Evolutionary conservation across 2,329 filamentous ascomycete species (phyloP).

Genomic region (Pseudogymnoascus sp.): DNA sequence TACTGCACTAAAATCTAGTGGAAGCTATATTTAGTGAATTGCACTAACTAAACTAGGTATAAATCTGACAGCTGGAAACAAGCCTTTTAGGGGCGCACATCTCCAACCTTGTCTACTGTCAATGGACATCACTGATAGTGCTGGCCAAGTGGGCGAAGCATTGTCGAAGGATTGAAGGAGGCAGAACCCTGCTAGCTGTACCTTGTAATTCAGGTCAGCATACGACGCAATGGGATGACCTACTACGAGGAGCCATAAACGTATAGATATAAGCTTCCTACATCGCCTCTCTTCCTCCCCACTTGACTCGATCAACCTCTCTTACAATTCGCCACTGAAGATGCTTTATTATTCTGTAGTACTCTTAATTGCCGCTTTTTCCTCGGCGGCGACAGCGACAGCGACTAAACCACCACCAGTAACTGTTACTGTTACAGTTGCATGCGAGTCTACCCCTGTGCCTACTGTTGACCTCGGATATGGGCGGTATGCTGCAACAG

Average conservation of each 20-base stretch:
- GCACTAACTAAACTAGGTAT: not conserved
- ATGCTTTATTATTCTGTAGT: not conserved
- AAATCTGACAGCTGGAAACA: not conserved
- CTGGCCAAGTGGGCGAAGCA: not conserved
- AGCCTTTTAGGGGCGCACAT: not conserved
- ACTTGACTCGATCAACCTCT: not conserved
- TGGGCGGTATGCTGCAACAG: not conserved
- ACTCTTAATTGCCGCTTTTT: not conserved
- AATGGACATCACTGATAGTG: not conserved
- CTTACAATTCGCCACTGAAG: not conserved
- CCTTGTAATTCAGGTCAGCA: not conserved
- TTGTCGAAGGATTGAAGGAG: not conserved
- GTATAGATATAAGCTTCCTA: not conserved
- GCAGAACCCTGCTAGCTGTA: not conserved
- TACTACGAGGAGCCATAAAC: not conserved
- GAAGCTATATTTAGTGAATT: not conserved
- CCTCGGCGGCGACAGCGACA: not conserved
- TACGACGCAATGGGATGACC: not conserved
- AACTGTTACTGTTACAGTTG: not conserved
- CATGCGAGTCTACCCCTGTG: not conserved
- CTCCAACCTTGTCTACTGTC: not conserved
- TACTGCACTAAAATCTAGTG: not conserved
- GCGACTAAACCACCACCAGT: not conserved
- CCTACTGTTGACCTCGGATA: not conserved
- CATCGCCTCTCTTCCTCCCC: not conserved